Evolutionary conservation across 225 moss, liverwort and hornwort species (phyloP), one percentile per base, ranked within the genome.

Genomic region (Anthoceros angustus): DNA sequence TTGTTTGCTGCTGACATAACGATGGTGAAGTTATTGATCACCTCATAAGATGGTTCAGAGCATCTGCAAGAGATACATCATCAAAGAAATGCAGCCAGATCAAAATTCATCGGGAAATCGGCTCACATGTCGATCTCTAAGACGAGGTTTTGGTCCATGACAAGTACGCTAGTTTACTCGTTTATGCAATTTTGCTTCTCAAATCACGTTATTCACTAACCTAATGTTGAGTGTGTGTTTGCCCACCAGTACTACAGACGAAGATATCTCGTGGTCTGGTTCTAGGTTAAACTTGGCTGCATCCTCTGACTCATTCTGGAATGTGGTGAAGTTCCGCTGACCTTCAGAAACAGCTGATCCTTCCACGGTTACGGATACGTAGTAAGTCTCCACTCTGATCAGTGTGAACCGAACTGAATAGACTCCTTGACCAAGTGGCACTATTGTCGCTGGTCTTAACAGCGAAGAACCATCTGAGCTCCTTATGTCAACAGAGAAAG

Each of bases 281-380:
- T 55, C n/a, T 55, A 55, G 23, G 23, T 55, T 18, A 20, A 55
- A 55, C 55, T 55, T 55, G 55, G 55, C 55, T 18, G 55, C 55
- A 55, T 55, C 55, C 8, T 55, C 55, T 9, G 23, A 23, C 55
- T 55, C 55, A 55, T 55, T 55, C n/a, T 55, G 55, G n/a, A 15
- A 15, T 55, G 55, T 55, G 55, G n/a, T 55, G 14, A 55, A 55
- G 23, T 55, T 23, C 55, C 55, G 23, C 55, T 55, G 55, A 18
- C 55, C 55, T 55, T 23, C 55, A 8, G 23, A 8, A 15, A 55
- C 14, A 9, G 55, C 1, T 18, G 12, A 20, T 55, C 55, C 55
- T 15, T 55, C 55, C 8, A 9, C n/a, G 8, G 55, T 55, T 23
- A 55, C 55, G 6, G 55, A 55, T 9, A 55, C 55, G 14, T 55